These are phyloP conservation scores for Fusarium sp. DNA, from an alignment of 2,329 filamentous ascomycete species.

Conservation along the genomic window DNA sequence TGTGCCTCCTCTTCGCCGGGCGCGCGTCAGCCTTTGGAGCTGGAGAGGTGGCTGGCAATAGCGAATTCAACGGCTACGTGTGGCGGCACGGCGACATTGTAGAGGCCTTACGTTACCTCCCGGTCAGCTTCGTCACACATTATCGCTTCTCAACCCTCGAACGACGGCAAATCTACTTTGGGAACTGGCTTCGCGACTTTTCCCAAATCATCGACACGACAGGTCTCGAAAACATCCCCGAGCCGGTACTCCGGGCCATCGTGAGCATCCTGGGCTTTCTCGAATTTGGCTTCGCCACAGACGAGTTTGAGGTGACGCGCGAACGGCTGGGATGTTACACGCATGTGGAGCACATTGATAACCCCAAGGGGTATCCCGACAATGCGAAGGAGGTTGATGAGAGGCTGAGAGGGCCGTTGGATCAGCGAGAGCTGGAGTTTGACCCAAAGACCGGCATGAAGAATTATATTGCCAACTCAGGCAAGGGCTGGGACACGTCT, in stretches of 20 bases:
- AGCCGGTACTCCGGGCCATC: conserved; percentile 46
- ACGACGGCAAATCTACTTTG: conserved; percentile 54
- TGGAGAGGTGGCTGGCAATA: conserved; percentile 52
- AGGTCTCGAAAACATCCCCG: conserved; percentile 47
- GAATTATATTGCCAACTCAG: conserved; percentile 91
- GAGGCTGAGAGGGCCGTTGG: conserved; percentile 42
- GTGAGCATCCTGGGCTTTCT: conserved; percentile 48
- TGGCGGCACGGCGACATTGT: conserved; percentile 57
- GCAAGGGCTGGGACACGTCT: conserved; percentile 83
- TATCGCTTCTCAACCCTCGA: conserved; percentile 55
- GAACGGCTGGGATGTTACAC: conserved; percentile 82
- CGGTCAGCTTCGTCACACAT: conserved; percentile 52
- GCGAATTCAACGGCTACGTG: conserved; percentile 56
- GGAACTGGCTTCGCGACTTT: conserved; percentile 73
- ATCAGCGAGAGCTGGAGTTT: conserved; percentile 73
- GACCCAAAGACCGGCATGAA: conserved; percentile 87
- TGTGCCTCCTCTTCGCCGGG: conserved; percentile 45
- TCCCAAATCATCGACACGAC: conserved; percentile 80
- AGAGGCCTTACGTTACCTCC: conserved; percentile 53
- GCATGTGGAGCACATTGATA: conserved; percentile 78
- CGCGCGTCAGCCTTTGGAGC: conserved; percentile 54
- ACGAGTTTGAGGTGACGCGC: conserved; percentile 83
- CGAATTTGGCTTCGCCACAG: conserved; percentile 74
- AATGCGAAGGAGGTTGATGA: conserved; percentile 81
- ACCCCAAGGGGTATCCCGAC: conserved; percentile 80